Percentiles rank a stretch among this genome's conserved stretches.
These are phyloP conservation scores for Begonia loranthoides DNA, from an alignment of 306 rosid species.

Conservation along the genomic window DNA sequence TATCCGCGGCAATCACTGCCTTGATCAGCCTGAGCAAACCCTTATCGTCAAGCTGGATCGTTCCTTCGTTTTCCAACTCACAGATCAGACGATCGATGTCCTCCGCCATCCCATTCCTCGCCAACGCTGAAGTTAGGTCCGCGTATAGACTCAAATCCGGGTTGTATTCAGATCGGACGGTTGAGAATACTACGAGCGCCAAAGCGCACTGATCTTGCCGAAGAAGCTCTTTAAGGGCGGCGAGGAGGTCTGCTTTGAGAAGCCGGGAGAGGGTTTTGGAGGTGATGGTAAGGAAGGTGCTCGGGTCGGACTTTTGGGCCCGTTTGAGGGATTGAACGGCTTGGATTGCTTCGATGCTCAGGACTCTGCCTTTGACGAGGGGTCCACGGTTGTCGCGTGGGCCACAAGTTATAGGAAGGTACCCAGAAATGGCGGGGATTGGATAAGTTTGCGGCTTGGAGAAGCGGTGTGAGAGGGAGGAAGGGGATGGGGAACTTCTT, in stretches of 20 bases:
- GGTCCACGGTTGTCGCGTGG: constrained; percentile 91
- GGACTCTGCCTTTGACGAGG: constrained; percentile 56
- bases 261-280: constrained; percentile 57
- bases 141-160: constrained; percentile 44
- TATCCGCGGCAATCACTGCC: constrained; percentile 44
- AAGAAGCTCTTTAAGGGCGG: constrained; percentile 66
- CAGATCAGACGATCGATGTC: constrained; percentile 48
- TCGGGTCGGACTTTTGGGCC: constrained; percentile 36
- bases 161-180: constrained; percentile 54
- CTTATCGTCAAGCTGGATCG: constrained; percentile 32
- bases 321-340: constrained; percentile 82
- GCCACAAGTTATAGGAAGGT: constrained; percentile 39
- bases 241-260: constrained; percentile 60
- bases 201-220: constrained; percentile 60
- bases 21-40: constrained; percentile 44
- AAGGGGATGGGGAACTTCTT: constrained; percentile 17
- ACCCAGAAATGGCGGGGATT: constrained; percentile 2
- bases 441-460: constrained; percentile 1
- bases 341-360: constrained; percentile 94
- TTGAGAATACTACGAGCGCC: constrained; percentile 51
- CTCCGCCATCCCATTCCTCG: constrained; percentile 27
- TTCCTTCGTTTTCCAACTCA: constrained; percentile 25
- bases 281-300: constrained; percentile 12
- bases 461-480: constrained; percentile 26
- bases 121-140: constrained; percentile 32